phyloP scores from a whole-genome alignment of 129 eudicot genomes.

The Dittrichia graveolens region DNA sequence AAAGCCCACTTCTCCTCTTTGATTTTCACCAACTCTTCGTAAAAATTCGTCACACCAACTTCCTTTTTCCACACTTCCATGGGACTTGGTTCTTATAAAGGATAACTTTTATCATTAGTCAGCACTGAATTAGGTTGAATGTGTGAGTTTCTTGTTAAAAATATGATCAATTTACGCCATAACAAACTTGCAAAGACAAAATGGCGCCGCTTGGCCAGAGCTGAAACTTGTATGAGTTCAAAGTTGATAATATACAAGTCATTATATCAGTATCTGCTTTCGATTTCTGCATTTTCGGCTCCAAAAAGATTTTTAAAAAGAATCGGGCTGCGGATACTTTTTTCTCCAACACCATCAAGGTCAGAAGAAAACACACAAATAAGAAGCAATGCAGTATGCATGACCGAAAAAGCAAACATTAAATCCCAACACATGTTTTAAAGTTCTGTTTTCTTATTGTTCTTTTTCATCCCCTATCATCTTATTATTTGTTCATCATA shows the following conservation, averaged over 20 bases:
- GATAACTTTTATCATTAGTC: too few species aligned
- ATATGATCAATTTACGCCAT: not conserved
- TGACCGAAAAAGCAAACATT: slow-evolving; percentile 40
- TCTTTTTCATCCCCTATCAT: slow-evolving; percentile 22
- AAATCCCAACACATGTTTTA: slow-evolving; percentile 61
- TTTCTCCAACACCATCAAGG: slow-evolving; percentile 6
- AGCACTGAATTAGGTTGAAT: too few species aligned
- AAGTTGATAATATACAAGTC: slow-evolving; percentile 18
- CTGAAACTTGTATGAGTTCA: slow-evolving; percentile 5
- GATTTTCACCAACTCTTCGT: too few species aligned
- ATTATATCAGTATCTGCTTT: slow-evolving; percentile 7
- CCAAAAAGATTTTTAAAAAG: not conserved
- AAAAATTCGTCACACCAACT: not conserved
- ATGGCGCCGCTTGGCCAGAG: slow-evolving; percentile 11
- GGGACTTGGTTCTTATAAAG: not conserved
- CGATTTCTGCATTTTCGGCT: slow-evolving; percentile 19
- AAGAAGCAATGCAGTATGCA: slow-evolving; percentile 32
- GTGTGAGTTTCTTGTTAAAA: not conserved
- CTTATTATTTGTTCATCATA: slow-evolving; percentile 35
- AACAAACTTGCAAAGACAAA: not conserved
- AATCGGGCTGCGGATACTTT: not conserved
- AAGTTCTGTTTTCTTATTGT: slow-evolving; percentile 16
- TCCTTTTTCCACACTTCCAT: not conserved
- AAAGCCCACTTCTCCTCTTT: not conserved
- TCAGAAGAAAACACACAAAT: slow-evolving; percentile 14